Percentiles rank a stretch among this genome's conserved stretches.
These are phyloP conservation scores for Musa schizocarpa DNA, from an alignment of 176 grass and related monocot species.

Conservation along the genomic window DNA sequence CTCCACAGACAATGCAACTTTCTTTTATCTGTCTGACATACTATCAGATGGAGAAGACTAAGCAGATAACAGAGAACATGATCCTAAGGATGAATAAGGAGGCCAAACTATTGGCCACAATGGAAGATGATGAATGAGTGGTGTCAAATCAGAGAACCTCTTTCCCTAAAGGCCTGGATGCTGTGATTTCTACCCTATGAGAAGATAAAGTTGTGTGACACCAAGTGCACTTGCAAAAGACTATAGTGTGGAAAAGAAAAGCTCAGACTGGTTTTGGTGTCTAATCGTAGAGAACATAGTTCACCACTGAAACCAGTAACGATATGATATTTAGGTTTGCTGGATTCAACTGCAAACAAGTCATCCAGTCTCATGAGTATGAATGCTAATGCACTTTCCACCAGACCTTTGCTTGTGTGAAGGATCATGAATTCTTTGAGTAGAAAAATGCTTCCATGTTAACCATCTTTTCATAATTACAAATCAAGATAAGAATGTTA, in stretches of 20 bases:
- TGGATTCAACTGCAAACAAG: neutral
- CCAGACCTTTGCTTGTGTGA: no score
- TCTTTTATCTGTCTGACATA: no score
- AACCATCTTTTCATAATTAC: no score
- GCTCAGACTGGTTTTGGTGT: neutral
- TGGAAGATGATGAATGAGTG: neutral
- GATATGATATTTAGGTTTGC: neutral
- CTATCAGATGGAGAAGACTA: no score
- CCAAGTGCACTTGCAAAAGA: neutral
- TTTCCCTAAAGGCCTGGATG: neutral
- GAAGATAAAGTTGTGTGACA: neutral
- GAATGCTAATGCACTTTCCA: neutral
- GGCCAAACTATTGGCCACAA: neutral
- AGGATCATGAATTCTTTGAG: no score
- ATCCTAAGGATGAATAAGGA: neutral
- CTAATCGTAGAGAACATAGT: neutral
- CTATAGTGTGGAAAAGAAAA: conserved; percentile 4
- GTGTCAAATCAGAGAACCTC: neutral
- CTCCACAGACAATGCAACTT: neutral
- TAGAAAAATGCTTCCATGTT: no score
- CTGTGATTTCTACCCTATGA: conserved; percentile 1
- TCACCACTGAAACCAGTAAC: neutral
- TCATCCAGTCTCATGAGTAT: neutral
- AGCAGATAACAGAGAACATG: neutral
- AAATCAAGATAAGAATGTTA: no score